A percentile compares a stretch with the other conserved stretches of the same genome.
phyloP scores from a whole-genome alignment of 2,329 filamentous ascomycete species.

The Apiospora sp. region DNA sequence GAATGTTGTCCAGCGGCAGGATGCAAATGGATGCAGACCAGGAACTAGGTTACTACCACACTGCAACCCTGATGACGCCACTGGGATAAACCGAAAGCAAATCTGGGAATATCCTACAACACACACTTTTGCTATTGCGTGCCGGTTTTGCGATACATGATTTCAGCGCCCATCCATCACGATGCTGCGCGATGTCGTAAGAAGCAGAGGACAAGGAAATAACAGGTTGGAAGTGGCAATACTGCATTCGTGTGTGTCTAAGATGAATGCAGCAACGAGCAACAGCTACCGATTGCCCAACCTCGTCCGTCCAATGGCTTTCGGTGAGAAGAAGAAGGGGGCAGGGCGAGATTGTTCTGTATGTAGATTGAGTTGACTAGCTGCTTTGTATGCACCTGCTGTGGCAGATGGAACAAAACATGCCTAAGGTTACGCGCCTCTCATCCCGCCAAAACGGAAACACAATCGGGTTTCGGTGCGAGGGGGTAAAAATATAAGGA shows the following conservation, averaged over 20 bases:
- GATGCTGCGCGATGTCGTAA: conserved; percentile 20
- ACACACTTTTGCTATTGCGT: background rate
- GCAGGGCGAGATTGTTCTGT: background rate
- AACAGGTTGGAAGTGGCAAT: background rate
- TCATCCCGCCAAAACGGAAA: background rate
- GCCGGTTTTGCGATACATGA: background rate
- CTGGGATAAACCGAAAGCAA: background rate
- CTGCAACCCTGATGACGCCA: conserved; percentile 13
- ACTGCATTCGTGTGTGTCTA: background rate
- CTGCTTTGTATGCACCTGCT: background rate
- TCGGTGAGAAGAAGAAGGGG: conserved; percentile 14
- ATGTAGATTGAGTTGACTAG: conserved; percentile 3
- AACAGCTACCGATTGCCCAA: background rate
- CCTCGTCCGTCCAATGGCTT: background rate
- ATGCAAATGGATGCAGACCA: conserved; percentile 13
- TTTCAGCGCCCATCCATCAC: background rate
- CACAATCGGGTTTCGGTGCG: background rate
- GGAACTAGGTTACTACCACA: conserved; percentile 6
- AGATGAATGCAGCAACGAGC: background rate
- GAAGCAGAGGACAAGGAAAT: background rate
- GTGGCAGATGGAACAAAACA: conserved; percentile 11
- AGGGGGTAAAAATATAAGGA: background rate
- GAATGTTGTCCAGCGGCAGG: conserved; percentile 2
- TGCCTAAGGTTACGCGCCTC: conserved; percentile 15
- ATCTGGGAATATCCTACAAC: background rate